Conservation (phyloP, 257 asterid species). For the Przewalskia tangutica region DNA sequence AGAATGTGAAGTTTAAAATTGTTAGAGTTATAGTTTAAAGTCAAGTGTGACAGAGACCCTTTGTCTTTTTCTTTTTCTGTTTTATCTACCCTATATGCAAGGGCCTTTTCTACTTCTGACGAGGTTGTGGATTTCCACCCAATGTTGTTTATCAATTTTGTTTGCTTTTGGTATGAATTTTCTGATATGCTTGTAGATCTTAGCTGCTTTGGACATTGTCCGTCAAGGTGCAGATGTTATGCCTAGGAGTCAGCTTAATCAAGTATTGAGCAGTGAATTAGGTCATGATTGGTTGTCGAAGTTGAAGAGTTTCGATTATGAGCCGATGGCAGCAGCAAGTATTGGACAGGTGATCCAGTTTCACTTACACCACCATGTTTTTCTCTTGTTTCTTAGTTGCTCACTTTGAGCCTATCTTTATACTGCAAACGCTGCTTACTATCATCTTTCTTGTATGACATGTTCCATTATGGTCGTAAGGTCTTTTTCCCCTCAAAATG, state of each 20-base stretch:
- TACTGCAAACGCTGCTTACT: background rate
- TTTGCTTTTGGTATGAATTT: conserved; percentile 11
- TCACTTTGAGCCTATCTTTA: background rate
- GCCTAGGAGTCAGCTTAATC: conserved; percentile 87
- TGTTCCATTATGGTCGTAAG: background rate
- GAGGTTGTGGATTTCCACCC: background rate
- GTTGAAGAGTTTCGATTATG: conserved; percentile 69
- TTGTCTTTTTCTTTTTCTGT: background rate
- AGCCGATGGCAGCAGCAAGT: conserved; percentile 95
- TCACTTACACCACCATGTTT: background rate
- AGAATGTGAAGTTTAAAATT: background rate
- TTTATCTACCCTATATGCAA: background rate
- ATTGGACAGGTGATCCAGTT: conserved; percentile 73
- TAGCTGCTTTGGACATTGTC: conserved; percentile 90
- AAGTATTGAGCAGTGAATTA: conserved; percentile 79
- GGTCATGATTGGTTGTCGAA: conserved; percentile 35
- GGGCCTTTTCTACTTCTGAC: background rate
- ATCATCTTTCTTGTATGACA: background rate
- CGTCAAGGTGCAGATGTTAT: conserved; percentile 98
- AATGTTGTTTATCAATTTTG: background rate
- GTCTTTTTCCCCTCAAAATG: background rate
- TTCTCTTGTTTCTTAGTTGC: conserved; percentile 3
- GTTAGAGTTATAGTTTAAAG: background rate
- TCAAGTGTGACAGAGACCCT: background rate
- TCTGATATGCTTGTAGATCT: conserved; percentile 46